These are phyloP conservation scores for Chondrus crispus DNA, from an alignment of 23 red algal species.

Conservation along the genomic window DNA sequence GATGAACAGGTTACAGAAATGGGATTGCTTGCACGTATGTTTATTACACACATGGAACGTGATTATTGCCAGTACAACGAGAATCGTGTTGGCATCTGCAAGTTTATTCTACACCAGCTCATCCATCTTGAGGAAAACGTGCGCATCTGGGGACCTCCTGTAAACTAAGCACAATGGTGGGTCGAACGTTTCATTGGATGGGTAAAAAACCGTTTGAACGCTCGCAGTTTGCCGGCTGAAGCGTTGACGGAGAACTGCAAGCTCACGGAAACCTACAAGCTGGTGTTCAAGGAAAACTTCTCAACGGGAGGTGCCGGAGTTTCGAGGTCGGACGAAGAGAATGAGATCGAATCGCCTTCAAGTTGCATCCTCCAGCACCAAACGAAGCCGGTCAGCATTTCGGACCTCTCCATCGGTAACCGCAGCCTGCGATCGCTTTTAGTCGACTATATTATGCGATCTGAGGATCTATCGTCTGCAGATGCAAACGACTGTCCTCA, in stretches of 20 bases:
- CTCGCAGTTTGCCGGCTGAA: background rate
- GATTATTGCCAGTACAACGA: background rate
- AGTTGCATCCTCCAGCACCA: no score
- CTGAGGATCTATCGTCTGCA: no score
- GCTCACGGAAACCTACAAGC: no score
- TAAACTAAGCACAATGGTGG: background rate
- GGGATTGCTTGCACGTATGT: background rate
- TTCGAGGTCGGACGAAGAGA: no score
- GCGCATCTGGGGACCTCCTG: background rate
- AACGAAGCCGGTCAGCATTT: no score
- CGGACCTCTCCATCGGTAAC: no score
- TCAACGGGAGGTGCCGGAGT: no score
- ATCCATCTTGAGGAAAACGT: background rate
- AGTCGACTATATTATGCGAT: no score
- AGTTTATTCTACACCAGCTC: background rate
- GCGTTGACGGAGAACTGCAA: background rate
- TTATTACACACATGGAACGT: background rate
- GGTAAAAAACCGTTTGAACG: background rate
- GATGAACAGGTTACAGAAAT: background rate
- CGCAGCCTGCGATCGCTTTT: no score
- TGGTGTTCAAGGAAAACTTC: no score
- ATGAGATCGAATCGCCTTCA: no score
- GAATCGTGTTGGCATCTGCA: background rate
- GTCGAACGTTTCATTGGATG: constrained; percentile 5
- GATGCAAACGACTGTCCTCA: no score